phyloP scores from a whole-genome alignment of 2,329 filamentous ascomycete species.

The Escovopsis sp. region DNA sequence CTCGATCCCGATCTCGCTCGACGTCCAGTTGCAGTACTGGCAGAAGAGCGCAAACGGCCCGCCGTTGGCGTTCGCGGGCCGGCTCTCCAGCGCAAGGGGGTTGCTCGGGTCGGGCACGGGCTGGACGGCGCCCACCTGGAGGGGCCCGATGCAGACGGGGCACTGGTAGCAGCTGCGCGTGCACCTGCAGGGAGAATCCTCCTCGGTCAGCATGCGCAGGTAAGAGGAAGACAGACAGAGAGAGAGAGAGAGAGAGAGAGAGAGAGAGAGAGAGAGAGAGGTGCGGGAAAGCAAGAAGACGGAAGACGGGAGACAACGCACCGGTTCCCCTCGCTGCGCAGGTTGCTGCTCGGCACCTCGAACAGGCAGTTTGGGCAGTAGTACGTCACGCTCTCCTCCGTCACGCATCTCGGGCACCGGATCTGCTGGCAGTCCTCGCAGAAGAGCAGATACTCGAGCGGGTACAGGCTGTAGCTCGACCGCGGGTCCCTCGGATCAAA shows the following conservation, averaged over 20 bases:
- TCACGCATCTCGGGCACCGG: conserved; percentile 79
- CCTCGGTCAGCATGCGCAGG: no score
- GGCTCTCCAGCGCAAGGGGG: conserved; percentile 29
- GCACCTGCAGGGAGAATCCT: conserved; percentile 40
- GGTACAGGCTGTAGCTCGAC: conserved; percentile 84
- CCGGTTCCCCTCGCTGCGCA: conserved; percentile 89
- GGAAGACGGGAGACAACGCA: conserved; percentile 25
- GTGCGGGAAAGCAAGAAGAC: not conserved
- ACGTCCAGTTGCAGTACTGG: conserved; percentile 86
- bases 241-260: no score
- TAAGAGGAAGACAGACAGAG: no score
- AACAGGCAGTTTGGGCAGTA: conserved; percentile 94
- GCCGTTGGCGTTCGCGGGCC: conserved; percentile 15
- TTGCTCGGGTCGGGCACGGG: conserved; percentile 31
- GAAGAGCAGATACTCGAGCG: conserved; percentile 85
- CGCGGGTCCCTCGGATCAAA: conserved; percentile 78
- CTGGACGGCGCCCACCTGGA: conserved; percentile 61
- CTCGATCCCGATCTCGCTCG: conserved; percentile 74
- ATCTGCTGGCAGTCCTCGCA: conserved; percentile 97
- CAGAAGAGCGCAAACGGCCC: conserved; percentile 68
- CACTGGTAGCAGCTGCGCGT: conserved; percentile 93
- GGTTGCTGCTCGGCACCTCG: conserved; percentile 83
- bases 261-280: not conserved
- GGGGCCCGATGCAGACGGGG: conserved; percentile 69
- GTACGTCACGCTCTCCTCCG: conserved; percentile 88